Evolutionary conservation across 805 yeast genomes (phyloP), one percentile per base, ranked within the genome.

Genomic region (Hyphopichia homilentoma): DNA sequence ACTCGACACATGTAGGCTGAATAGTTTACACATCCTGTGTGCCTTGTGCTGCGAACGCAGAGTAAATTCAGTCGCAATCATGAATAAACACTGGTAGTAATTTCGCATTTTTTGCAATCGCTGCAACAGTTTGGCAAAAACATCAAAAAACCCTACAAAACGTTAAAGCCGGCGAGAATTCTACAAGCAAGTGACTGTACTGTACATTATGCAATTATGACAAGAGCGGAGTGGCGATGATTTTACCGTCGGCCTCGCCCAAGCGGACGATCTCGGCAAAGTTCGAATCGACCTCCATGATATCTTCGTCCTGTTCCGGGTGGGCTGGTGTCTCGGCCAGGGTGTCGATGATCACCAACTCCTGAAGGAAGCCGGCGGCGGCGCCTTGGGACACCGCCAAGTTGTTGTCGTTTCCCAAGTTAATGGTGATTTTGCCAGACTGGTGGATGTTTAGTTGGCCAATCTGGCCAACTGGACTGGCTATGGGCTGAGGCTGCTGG

Each of bases 391-490:
- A 65, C 15, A 88, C 78, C 35, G 82, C 86, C 27, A 66, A 44
- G 70, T 80, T 72, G 3, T 74, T 67, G 6, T 77, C 73, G 32
- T 77, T 74, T 9, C 95, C 96, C 23, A 90, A 61, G 38, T 77
- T 73, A 55, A 89, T 72, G 3, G 94, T 70, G 14, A 87, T 55
- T 51, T 75, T 84, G 3, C 97, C 97, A 1, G 96, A 85, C 48
- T 80, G 75, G 54, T 89, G 96, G 28, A 81, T 67, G 34, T 90
- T 75, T 21, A 90, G 50, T 7, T 73, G 68, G 5, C 97, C 97
- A 23, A 87, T 68, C 34, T 67, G 67, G 1, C 96, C 96, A 7
- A 33, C 37, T 7, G 25, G 22, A 0, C 39, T 24, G 3, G 48
- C 47, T 15, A 38, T 33, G 19, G 38, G 27, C 14, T 36, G 32